Base-by-base conservation (phyloP, 139 green algal species). In the Chlamydomonas incerta region DNA sequence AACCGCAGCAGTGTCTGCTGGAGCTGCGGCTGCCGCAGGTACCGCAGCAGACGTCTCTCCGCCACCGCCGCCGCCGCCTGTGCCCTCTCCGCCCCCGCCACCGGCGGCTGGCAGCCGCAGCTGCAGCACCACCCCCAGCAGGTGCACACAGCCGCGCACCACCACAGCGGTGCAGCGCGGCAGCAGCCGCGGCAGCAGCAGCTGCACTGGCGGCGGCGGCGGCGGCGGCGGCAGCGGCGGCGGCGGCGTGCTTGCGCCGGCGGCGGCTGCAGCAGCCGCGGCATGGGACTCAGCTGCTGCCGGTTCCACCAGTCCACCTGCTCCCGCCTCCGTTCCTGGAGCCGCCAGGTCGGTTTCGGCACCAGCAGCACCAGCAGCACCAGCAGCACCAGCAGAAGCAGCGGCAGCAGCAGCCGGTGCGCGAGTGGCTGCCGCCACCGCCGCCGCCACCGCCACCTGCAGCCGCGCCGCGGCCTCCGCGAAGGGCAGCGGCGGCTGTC, bases 71-170 rank as follows among this genome's bases (percentile, higher is more conserved):
- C 46, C 24, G 9, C n/a, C n/a, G n/a, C 29, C 72, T 47, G 1
- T 9, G 74, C 33, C 74, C 33, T 24, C 60, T 3, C 35, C 37
- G 73, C 46, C n/a, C 1, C 57, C 73, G 29, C 2, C 20, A 52
- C 50, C 3, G 13, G 52, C 47, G 57, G 33, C 47, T 26, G 33
- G 23, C 33, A 33, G 72, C 41, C 41, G 26, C 20, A 84, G 46
- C 29, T 37, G 29, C 13, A 26, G 34, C 1, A 84, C 63, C 41
- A 84, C 77, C 1, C 65, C 77, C 31, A 84, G 77, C 15, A 84
- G 77, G 65, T 84, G 77, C 46, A 84, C 65, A 17, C 77, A 84
- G n/a, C 65, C 77, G 0, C 46, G 65, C 50, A 83, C 76, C 14
- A 74, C 77, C 2, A 35, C 76, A 31, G 23, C 50, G 74, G 10